Conservation (phyloP, 306 rosid species). For the Cucumis melo region DNA sequence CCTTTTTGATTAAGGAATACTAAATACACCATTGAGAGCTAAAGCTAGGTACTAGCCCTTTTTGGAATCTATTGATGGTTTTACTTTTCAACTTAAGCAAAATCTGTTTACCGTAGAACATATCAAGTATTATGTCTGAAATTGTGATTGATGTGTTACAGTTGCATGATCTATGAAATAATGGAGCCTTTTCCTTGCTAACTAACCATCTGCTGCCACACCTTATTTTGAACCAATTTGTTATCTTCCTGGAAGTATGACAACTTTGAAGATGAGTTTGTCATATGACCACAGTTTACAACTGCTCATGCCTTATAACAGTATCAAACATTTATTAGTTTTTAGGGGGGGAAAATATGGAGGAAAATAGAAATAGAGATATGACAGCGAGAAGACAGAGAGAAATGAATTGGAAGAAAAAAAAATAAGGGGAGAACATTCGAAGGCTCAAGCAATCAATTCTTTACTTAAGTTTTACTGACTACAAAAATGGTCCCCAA, state of each 20-base stretch:
- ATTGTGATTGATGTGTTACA: not conserved
- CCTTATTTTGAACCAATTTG: not conserved
- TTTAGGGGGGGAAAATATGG: not conserved
- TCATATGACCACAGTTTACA: not conserved
- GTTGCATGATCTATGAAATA: not conserved
- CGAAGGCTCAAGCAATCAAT: no score
- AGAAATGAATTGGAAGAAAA: not conserved
- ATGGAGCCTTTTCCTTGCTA: not conserved
- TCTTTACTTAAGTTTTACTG: no score
- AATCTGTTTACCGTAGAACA: not conserved
- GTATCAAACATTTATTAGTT: not conserved
- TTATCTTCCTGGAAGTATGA: not conserved
- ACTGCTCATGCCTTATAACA: not conserved
- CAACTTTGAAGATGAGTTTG: not conserved
- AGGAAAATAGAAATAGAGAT: not conserved
- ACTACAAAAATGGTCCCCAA: not conserved
- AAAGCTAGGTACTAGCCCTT: not conserved
- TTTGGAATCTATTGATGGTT: not conserved
- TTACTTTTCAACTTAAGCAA: not conserved
- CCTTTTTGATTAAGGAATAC: not conserved
- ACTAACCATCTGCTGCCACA: not conserved
- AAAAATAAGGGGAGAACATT: no score
- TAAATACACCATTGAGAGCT: not conserved
- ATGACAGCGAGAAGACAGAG: not conserved
- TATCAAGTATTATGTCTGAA: not conserved